Conservation (phyloP, 768 basidiomycete genomes). For the Collybiopsis luxurians region DNA sequence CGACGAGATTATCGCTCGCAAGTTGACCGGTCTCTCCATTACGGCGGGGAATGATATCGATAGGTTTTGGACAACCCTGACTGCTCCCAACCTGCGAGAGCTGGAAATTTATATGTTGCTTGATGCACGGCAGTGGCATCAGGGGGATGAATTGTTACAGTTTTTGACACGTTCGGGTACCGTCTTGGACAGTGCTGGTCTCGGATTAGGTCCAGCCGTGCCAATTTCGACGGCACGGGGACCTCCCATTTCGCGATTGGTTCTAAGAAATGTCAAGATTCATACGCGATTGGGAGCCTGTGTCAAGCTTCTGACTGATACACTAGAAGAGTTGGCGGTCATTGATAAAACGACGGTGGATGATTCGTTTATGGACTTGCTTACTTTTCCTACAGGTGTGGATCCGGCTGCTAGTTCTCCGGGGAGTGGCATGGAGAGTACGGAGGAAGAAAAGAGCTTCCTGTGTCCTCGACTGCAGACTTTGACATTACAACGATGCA, state of each 20-base stretch:
- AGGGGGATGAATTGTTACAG: background rate
- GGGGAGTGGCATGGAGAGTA: background rate
- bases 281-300: background rate
- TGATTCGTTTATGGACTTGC: background rate
- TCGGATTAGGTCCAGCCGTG: background rate
- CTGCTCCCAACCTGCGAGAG: background rate
- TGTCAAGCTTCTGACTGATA: background rate
- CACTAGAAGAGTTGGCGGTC: background rate
- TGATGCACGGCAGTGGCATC: slow-evolving; percentile 3
- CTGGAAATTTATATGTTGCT: background rate
- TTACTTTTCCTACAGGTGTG: background rate
- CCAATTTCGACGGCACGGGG: background rate
- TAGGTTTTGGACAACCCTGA: background rate
- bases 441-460: background rate
- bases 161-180: background rate
- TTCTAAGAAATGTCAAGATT: background rate
- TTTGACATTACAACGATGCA: background rate
- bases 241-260: background rate
- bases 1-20: background rate
- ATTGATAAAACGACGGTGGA: background rate
- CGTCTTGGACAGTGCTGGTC: background rate
- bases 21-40: background rate
- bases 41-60: background rate
- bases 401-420: background rate
- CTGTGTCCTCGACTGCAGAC: slow-evolving; percentile 2